phyloP scores from a whole-genome alignment of 257 asterid genomes.

The Haberlea rhodopensis region DNA sequence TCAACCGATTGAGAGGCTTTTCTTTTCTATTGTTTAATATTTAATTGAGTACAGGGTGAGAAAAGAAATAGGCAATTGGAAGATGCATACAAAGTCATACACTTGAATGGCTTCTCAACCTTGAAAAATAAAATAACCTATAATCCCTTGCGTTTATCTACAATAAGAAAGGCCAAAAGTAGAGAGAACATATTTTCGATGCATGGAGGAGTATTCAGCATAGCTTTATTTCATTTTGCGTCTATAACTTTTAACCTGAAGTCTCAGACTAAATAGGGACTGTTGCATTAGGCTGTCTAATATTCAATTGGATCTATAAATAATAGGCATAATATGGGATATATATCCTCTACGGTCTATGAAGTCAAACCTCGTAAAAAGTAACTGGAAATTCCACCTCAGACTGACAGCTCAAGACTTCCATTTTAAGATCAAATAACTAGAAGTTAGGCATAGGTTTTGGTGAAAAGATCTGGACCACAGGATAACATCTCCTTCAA shows the following conservation, averaged over 20 bases:
- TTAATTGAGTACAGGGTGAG: too few species aligned
- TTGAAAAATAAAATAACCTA: background rate
- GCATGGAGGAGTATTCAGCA: background rate
- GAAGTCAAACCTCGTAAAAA: background rate
- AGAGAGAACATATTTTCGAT: background rate
- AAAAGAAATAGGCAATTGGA: background rate
- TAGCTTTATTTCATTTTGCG: background rate
- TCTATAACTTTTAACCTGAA: background rate
- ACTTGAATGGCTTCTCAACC: background rate
- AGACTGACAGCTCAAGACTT: background rate
- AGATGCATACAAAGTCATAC: background rate
- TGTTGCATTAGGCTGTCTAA: background rate
- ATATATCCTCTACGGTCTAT: background rate
- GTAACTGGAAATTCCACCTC: conserved; percentile 1
- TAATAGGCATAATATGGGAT: background rate
- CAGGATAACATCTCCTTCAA: background rate
- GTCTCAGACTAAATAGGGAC: background rate
- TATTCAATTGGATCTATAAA: conserved; percentile 14
- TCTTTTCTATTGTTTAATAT: background rate
- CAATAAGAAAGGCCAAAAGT: conserved; percentile 2
- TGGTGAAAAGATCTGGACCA: background rate
- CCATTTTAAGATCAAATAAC: background rate
- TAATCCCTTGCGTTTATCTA: background rate
- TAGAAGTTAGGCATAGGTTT: background rate
- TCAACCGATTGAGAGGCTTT: background rate